Conservation (phyloP, 495 filamentous ascomycete species). For the Podospora didyma region DNA sequence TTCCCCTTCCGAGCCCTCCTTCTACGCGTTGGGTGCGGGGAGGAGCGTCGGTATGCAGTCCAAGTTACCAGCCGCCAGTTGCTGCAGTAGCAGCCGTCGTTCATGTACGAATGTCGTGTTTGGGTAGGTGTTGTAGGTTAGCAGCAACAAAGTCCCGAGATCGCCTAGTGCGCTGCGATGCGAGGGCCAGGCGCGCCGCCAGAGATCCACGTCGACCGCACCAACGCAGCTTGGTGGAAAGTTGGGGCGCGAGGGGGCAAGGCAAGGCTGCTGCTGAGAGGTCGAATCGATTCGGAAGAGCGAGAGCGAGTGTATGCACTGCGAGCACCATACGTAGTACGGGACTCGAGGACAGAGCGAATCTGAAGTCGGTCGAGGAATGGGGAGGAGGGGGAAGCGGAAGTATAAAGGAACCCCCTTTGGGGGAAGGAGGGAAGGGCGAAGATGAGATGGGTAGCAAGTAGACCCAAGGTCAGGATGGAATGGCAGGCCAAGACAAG, state of each 20-base stretch:
- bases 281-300: too few species aligned
- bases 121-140: neutral
- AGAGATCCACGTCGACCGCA: conserved; percentile 3
- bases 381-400: neutral
- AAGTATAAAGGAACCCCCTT: neutral
- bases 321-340: neutral
- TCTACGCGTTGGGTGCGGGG: conserved; percentile 8
- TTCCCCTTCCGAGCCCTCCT: neutral
- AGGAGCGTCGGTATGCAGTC: conserved; percentile 16
- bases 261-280: neutral
- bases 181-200: neutral
- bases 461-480: conserved; percentile 1
- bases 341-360: neutral
- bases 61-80: conserved; percentile 12
- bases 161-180: neutral
- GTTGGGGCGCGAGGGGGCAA: neutral
- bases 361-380: neutral
- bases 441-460: neutral
- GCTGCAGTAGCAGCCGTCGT: conserved; percentile 12
- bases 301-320: neutral
- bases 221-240: neutral
- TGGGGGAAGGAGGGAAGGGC: too few species aligned
- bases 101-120: conserved; percentile 10
- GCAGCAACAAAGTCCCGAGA: neutral
- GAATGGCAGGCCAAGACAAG: conserved; percentile 3